Evolutionary conservation across 2,329 filamentous ascomycete genomes (phyloP), one percentile per base, ranked within the genome.

Genomic region (Calonectria hawksworthii): DNA sequence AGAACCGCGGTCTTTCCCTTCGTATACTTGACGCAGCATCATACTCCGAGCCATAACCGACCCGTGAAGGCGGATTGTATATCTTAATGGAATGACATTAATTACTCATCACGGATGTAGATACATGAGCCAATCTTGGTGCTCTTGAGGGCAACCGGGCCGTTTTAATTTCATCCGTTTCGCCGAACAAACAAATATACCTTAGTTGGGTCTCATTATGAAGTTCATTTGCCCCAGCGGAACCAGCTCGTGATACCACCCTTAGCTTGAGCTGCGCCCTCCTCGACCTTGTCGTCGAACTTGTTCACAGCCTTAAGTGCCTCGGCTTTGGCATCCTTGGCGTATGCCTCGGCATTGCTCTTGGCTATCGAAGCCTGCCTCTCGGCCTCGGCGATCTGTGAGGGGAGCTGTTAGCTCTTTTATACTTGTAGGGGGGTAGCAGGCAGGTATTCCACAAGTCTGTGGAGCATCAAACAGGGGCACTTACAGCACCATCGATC

Each of bases 231-330:
- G 81, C 81, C 81, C 66, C 91, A 90, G 72, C 95, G 93, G 82
- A 98, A 98, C 96, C 96, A 98, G 84, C 94, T 91, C 52, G 94
- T 94, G 81, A 98, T 86, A 77, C 94, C 94, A 81, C 92, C 92
- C 92, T 98, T 98, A 56, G 95, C 94, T 88, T 98, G 94, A 67
- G 92, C 86, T 5, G 95, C 92, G 78, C 93, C 92, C 78, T 94
- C 89, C 88, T 96, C 94, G 68, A 98, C 93, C 78, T 92, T 96
- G 81, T 92, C 91, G 87, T 98, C 96, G 81, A 96, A 93, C 84
- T 94, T 92, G 86, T 98, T 94, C 67, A 97, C 92, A 82, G 95
- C 94, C 83, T 93, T 92, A 80, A 93, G 85, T 38, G 93, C 87
- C 75, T 93, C 89, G 51, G 92, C 90, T 79, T 93, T 90, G 74